Conservation (phyloP, 1,284 basidiomycete species). For the Leccinum griseonigrum region DNA sequence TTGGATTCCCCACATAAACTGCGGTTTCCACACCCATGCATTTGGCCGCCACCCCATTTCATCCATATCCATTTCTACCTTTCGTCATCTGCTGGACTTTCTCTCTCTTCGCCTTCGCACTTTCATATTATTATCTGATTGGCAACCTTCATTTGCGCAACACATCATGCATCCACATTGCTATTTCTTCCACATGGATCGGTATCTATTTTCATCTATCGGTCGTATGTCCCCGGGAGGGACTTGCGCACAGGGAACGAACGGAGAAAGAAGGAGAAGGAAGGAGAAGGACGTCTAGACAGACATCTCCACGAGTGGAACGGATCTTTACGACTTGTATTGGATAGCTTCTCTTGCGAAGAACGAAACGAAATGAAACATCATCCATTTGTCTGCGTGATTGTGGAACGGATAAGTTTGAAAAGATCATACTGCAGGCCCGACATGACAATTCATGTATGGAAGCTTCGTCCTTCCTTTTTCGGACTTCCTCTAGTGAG, state of each 20-base stretch:
- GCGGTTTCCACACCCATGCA: conserved; percentile 12
- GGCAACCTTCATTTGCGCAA: conserved; percentile 18
- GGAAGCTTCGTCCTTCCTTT: conserved; percentile 3
- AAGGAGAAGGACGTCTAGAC: conserved; percentile 10
- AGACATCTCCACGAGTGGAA: conserved; percentile 16
- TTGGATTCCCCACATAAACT: conserved; percentile 24
- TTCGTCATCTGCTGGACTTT: conserved; percentile 6
- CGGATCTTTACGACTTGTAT: conserved; percentile 27
- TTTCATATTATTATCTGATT: conserved; percentile 33
- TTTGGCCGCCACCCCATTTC: neutral
- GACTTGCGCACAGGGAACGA: conserved; percentile 14
- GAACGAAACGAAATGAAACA: conserved; percentile 31
- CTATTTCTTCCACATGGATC: conserved; percentile 21
- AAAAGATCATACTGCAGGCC: neutral
- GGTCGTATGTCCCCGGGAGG: conserved; percentile 26
- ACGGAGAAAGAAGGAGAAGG: conserved; percentile 6
- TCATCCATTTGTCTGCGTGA: conserved; percentile 3
- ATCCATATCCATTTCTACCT: conserved; percentile 9
- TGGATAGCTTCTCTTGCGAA: conserved; percentile 16
- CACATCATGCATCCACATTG: conserved; percentile 32
- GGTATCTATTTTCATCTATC: conserved; percentile 35
- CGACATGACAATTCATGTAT: neutral
- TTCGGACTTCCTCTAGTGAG: conserved; percentile 5
- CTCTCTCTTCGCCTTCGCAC: conserved; percentile 13
- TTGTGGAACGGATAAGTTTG: conserved; percentile 6